Base-by-base conservation (phyloP, 257 asterid species). In the Lycium ferocissimum region DNA sequence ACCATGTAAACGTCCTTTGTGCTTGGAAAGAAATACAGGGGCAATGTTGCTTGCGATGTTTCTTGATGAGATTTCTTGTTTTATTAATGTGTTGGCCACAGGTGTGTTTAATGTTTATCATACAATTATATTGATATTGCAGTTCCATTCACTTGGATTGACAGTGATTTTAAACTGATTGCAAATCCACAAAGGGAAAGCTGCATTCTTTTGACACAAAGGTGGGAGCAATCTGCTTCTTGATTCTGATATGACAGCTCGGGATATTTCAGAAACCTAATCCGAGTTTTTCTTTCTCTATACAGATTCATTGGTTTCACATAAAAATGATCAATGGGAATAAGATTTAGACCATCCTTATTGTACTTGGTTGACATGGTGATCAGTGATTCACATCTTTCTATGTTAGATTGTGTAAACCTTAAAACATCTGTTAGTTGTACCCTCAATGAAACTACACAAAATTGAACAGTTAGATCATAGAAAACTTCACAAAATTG, bases 241-340 rank as follows among this genome's bases (percentile, higher is more conserved):
- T 58, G 38, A 69, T 3, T 51, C 26, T 61, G 37, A 63, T 13
- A 15, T 3, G 6, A 43, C 37, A 9, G 38, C 33, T 51, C 79
- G 20, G 17, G 38, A 40, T 18, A 38, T 57, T 75, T 45, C 5
- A 9, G 6, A 53, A 54, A 75, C 43, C 76, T 75, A 69, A 86
- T 49, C 6, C 13, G 43, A 22, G 13, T 79, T 22, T 81, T 54
- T 47, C 78, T 49, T 33, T 79, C 7, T 9, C 11, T 18, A 1
- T 90, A 94, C 95, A 96, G 99, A 96, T 96, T 87, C 99, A 96
- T 85, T 93, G 85, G 99, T 96, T 4, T 96, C 99, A 2, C 94
- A 96, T 95, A 96, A 93, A 87, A 93, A 89, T 45, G 98, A 94
- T 9, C 98, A 96, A 66, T 92, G 94, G 97, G 98, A 26, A 96